Conservation (phyloP, 2,329 filamentous ascomycete genomes). For the Leptodontidium sp. region DNA sequence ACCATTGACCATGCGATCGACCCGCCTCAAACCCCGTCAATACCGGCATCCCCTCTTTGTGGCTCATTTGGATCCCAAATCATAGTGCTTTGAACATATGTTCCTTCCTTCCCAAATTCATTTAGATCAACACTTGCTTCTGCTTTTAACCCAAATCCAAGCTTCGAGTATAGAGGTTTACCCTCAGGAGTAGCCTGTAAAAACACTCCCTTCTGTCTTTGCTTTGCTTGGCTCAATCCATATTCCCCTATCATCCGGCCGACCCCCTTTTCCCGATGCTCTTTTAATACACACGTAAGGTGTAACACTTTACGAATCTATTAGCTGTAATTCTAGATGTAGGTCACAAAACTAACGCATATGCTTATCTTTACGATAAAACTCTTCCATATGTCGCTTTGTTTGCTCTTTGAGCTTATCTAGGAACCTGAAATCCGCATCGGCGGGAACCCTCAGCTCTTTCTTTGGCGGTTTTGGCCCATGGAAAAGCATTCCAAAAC, state of each 20-base stretch:
- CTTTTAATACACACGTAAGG: neutral
- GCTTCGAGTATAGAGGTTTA: too few species aligned
- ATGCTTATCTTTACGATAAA: neutral
- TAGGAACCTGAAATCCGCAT: neutral
- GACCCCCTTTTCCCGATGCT: neutral
- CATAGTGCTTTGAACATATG: slow-evolving; percentile 11
- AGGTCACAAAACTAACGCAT: neutral
- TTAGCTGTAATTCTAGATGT: slow-evolving; percentile 11
- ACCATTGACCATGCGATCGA: too few species aligned
- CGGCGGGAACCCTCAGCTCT: neutral
- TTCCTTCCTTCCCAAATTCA: slow-evolving; percentile 9
- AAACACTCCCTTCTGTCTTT: neutral
- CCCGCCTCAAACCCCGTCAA: too few species aligned
- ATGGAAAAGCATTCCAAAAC: neutral
- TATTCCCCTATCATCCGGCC: slow-evolving; percentile 6
- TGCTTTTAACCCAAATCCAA: too few species aligned
- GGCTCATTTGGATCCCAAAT: slow-evolving; percentile 6
- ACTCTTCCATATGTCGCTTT: neutral
- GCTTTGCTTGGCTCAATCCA: neutral
- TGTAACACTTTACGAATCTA: neutral
- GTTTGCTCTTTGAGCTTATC: neutral
- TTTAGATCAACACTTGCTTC: too few species aligned
- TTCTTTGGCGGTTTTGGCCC: neutral
- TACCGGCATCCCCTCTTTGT: neutral
- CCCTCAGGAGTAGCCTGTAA: slow-evolving; percentile 12